phyloP scores from a whole-genome alignment of 148 eudicot genomes.

The Fagopyrum homotropicum region DNA sequence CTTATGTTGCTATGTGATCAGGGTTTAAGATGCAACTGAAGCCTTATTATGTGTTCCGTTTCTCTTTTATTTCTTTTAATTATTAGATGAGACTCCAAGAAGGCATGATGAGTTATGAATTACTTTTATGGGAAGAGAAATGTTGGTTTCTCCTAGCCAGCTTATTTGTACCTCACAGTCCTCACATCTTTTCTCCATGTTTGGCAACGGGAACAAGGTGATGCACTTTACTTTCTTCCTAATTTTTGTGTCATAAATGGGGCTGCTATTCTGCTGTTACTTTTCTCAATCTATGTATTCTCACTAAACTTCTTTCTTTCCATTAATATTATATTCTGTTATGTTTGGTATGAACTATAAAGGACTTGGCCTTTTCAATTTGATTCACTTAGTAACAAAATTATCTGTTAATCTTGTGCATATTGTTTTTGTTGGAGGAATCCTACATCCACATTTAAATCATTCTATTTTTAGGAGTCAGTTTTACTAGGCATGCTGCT shows the following conservation, averaged over 20 bases:
- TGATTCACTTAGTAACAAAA: neutral
- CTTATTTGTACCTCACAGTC: neutral
- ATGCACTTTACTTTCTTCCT: neutral
- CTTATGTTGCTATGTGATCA: neutral
- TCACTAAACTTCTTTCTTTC: neutral
- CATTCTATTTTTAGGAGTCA: neutral
- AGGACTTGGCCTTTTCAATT: neutral
- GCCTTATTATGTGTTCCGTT: neutral
- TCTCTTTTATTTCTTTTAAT: neutral
- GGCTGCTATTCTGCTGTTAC: neutral
- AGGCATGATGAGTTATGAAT: conserved; percentile 40
- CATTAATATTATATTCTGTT: neutral
- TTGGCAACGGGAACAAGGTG: neutral
- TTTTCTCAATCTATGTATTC: conserved; percentile 2
- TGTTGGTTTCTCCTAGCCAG: neutral
- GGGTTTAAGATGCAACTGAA: neutral
- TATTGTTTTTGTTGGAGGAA: neutral
- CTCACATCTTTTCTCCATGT: neutral
- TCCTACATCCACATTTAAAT: neutral
- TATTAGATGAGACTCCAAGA: conserved; percentile 17
- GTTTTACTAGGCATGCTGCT: neutral
- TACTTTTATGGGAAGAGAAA: conserved; percentile 19
- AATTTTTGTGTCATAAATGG: neutral
- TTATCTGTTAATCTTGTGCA: neutral
- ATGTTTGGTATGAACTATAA: neutral